Base-by-base conservation (phyloP, 2,329 filamentous ascomycete species). In the Lecanicillium sp. region DNA sequence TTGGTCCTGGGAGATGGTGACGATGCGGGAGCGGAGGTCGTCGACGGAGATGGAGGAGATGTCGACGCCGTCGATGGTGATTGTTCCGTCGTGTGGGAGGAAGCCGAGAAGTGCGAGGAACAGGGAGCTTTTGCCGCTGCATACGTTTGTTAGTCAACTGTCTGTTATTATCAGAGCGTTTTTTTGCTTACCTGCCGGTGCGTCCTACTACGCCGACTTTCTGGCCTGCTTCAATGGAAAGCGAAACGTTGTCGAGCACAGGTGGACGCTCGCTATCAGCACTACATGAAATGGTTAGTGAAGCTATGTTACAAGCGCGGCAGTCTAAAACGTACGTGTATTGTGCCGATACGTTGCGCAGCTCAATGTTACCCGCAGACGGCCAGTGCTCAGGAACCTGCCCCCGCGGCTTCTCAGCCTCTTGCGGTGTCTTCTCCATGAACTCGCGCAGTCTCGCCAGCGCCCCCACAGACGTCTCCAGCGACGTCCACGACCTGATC, bases 1-100 rank as follows among this genome's bases (percentile, higher is more conserved):
- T 5, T 48, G 47, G 11, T 54, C 52, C 23, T 52, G 52, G 7
- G 52, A 40, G 1, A 54, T 36, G 9, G 52, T 53, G 11, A 49
- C 49, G 17, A 56, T 40, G 14, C 48, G 45, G 3, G 48, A 41
- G 12, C 54, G 37, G 15, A 55, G 27, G 9, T 30, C 35, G 6
- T 51, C 42, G 4, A 44, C 23, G 1, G 50, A 48, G 2, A 56
- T n/a, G 2, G 40, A 30, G 9, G 44, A 38, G 10, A 51, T 30
- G 5, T 48, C 37, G 5, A 44, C 4, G 9, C 50, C 46, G 33
- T 56, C 54, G 14, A 49, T 49, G 2, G n/a, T 37, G 23, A 49
- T 44, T 3, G 11, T 9, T 7, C 47, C 47, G 2, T 30, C 11
- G 15, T 36, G 41, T 5, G 24, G 7, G 14, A 39, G 27, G 11